These are phyloP conservation scores for Neospermospora avenae DNA, from an alignment of 2,329 filamentous ascomycete species.

Conservation along the genomic window DNA sequence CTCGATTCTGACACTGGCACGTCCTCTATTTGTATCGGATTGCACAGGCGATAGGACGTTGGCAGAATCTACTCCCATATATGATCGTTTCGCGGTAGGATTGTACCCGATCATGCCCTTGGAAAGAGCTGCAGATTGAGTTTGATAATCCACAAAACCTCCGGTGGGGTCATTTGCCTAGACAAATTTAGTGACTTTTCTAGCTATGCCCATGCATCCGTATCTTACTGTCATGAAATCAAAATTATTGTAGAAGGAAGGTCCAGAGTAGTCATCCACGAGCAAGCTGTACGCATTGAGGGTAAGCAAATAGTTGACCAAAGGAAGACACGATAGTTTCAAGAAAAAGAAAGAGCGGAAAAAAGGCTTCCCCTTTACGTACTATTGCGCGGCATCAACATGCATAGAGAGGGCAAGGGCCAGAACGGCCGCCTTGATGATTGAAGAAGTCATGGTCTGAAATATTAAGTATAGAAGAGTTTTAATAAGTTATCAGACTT, in stretches of 20 bases:
- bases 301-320: too few species aligned
- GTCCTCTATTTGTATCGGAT: slow-evolving; percentile 39
- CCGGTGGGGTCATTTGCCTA: slow-evolving; percentile 54
- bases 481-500: slow-evolving; percentile 28
- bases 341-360: too few species aligned
- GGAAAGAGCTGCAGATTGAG: slow-evolving; percentile 46
- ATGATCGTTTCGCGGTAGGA: slow-evolving; percentile 47
- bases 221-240: slow-evolving; percentile 46
- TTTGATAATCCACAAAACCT: slow-evolving; percentile 63
- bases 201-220: neutral
- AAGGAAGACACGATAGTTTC: too few species aligned
- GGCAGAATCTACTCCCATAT: slow-evolving; percentile 64
- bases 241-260: slow-evolving; percentile 46
- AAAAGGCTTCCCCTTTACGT: too few species aligned
- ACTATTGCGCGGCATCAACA: slow-evolving; percentile 18
- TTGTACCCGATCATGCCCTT: slow-evolving; percentile 54
- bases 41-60: slow-evolving; percentile 23
- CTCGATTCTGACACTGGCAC: slow-evolving; percentile 61
- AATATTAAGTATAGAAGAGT: slow-evolving; percentile 14
- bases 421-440: slow-evolving; percentile 22
- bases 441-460: slow-evolving; percentile 8
- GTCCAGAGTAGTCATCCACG: slow-evolving; percentile 39
- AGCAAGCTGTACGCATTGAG: too few species aligned
- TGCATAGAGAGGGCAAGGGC: slow-evolving; percentile 20
- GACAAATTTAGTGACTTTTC: neutral